These are phyloP conservation scores for Kondoa subrosea DNA, from an alignment of 768 basidiomycete species.

Conservation along the genomic window DNA sequence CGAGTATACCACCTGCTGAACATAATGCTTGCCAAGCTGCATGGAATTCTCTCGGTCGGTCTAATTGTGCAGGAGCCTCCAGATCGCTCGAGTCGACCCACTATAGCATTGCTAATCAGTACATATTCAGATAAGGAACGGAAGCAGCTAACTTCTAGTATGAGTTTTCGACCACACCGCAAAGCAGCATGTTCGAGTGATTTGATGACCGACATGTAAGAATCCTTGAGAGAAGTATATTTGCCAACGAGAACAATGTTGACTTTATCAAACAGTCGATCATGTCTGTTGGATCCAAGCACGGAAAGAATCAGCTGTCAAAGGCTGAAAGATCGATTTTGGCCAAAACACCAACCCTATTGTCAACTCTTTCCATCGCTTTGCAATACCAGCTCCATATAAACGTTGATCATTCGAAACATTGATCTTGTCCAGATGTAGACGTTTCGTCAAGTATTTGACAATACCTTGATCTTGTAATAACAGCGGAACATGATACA, in stretches of 20 bases:
- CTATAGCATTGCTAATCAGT: too few species aligned
- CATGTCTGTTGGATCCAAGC: constrained; percentile 47
- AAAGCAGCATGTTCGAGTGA: constrained; percentile 93
- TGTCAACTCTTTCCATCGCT: constrained; percentile 69
- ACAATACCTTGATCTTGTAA: constrained; percentile 85
- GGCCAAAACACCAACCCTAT: constrained; percentile 43
- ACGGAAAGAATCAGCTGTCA: neutral
- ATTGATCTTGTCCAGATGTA: constrained; percentile 48
- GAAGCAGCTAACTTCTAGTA: constrained; percentile 49
- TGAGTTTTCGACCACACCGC: constrained; percentile 67
- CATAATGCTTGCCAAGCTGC: constrained; percentile 90
- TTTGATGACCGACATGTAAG: constrained; percentile 96
- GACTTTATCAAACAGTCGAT: constrained; percentile 74
- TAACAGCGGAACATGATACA: constrained; percentile 90
- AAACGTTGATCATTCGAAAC: constrained; percentile 44
- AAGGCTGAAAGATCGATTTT: neutral
- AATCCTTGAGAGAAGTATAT: constrained; percentile 90
- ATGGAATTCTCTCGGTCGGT: constrained; percentile 71
- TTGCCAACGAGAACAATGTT: constrained; percentile 87
- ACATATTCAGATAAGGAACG: constrained; percentile 11
- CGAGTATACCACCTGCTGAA: constrained; percentile 82
- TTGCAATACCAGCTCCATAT: constrained; percentile 49
- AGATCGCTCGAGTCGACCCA: constrained; percentile 94
- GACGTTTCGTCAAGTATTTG: constrained; percentile 58
- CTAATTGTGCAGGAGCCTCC: constrained; percentile 61